A percentile compares a stretch with the other conserved stretches of the same genome.
Conservation (phyloP, 345 rosid genomes). For the Lumnitzera littorea region DNA sequence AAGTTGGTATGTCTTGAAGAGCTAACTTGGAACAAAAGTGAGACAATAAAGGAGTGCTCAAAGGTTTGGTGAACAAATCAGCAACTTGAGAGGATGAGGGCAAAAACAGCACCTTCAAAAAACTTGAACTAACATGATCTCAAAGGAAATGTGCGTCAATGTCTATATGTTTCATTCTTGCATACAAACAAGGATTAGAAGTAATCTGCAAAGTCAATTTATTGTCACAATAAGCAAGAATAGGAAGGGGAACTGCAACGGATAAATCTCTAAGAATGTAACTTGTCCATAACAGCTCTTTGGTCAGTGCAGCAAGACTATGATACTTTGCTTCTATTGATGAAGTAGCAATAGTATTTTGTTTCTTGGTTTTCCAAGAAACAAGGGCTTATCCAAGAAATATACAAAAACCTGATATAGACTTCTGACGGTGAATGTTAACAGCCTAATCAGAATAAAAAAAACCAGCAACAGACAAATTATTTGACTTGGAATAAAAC, state of each 20-base stretch:
- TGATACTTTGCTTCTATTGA: background rate
- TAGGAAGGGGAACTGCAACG: background rate
- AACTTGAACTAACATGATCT: background rate
- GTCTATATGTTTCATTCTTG: background rate
- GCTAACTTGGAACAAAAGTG: no score
- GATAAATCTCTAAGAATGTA: background rate
- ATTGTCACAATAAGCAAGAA: background rate
- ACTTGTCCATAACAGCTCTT: background rate
- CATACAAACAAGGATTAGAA: background rate
- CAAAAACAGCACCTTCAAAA: no score
- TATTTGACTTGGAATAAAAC: background rate
- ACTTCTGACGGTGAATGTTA: background rate
- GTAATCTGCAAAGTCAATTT: background rate
- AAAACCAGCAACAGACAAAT: background rate
- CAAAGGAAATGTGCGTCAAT: no score
- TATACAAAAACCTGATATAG: background rate
- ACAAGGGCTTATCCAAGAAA: background rate
- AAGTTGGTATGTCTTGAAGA: no score
- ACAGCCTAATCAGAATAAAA: background rate
- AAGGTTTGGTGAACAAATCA: no score
- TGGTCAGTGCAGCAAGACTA: background rate
- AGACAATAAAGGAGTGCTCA: no score
- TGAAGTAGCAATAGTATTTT: background rate
- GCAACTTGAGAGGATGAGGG: no score
- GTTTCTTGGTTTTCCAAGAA: conserved; percentile 1